These are phyloP conservation scores for Geosiphon pyriformis DNA, from an alignment of 192 early-diverging fungal genomes.

Conservation along the genomic window DNA sequence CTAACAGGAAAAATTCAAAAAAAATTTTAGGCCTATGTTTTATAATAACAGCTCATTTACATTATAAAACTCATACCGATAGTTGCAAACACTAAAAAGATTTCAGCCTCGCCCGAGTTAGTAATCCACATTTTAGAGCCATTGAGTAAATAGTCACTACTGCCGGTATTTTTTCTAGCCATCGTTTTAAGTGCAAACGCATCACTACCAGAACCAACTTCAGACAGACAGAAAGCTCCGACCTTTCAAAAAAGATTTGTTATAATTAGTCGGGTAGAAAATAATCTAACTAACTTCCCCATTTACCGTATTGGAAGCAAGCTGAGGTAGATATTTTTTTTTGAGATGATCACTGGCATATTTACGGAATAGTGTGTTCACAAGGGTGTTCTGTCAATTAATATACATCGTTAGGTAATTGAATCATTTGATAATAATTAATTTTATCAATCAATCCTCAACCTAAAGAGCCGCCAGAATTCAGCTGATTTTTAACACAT, in stretches of 20 bases:
- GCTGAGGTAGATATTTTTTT: conserved; percentile 77
- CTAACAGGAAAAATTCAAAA: conserved; percentile 32
- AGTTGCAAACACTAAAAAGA: conserved; percentile 98
- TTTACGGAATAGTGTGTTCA: conserved; percentile 86
- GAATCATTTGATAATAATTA: not conserved
- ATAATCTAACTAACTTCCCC: not conserved
- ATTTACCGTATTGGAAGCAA: conserved; percentile 38
- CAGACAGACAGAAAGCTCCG: conserved; percentile 93
- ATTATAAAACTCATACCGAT: conserved; percentile 42
- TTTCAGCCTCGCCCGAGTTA: conserved; percentile 91
- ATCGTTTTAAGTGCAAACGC: conserved; percentile 88
- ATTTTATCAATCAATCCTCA: too few species aligned
- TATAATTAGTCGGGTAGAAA: not conserved
- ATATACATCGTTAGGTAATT: not conserved
- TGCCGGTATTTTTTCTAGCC: conserved; percentile 80
- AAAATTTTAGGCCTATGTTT: too few species aligned
- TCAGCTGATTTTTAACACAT: too few species aligned
- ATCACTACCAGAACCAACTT: conserved; percentile 88
- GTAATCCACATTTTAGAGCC: conserved; percentile 93
- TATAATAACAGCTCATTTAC: too few species aligned
- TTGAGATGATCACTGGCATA: conserved; percentile 72
- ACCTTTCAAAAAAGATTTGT: conserved; percentile 40
- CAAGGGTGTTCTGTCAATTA: conserved; percentile 80
- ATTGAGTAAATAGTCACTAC: conserved; percentile 86
- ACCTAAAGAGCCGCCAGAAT: too few species aligned